A percentile compares a stretch with the other conserved stretches of the same genome.
Evolutionary conservation across 2,329 filamentous ascomycete species (phyloP).

Genomic region (Alternaria sp.): DNA sequence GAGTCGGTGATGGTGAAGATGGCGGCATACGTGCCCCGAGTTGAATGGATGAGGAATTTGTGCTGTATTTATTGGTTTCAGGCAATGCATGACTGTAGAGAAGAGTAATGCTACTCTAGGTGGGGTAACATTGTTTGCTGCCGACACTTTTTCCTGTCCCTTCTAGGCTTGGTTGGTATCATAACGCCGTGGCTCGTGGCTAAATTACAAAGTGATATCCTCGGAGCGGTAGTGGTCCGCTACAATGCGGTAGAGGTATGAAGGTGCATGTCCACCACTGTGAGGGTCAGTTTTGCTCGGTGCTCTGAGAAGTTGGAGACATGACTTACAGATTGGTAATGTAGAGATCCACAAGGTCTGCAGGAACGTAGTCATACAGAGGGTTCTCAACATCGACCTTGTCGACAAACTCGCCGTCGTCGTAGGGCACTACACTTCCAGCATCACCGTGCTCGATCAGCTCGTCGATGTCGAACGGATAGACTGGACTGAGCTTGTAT

Average conservation of each 20-base stretch:
- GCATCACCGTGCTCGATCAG: slow-evolving; percentile 89
- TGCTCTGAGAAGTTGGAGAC: slow-evolving; percentile 15
- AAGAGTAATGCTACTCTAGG: neutral
- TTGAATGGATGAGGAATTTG: neutral
- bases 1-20: neutral
- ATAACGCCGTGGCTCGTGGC: slow-evolving; percentile 3
- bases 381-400: slow-evolving; percentile 80
- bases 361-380: slow-evolving; percentile 81
- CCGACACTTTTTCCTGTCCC: neutral
- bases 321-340: slow-evolving; percentile 80
- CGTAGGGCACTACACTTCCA: slow-evolving; percentile 76
- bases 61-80: neutral
- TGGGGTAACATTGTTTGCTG: neutral
- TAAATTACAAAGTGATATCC: slow-evolving; percentile 65
- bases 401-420: slow-evolving; percentile 80
- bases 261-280: slow-evolving; percentile 72
- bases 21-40: neutral
- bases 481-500: slow-evolving; percentile 92
- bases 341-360: slow-evolving; percentile 79
- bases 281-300: slow-evolving; percentile 19
- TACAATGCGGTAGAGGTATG: slow-evolving; percentile 76
- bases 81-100: neutral
- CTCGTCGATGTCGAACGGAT: slow-evolving; percentile 81
- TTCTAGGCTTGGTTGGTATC: slow-evolving; percentile 3
- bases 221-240: slow-evolving; percentile 78